Base-by-base conservation (phyloP, 495 filamentous ascomycete genomes). In the Jackrogersella minutella region DNA sequence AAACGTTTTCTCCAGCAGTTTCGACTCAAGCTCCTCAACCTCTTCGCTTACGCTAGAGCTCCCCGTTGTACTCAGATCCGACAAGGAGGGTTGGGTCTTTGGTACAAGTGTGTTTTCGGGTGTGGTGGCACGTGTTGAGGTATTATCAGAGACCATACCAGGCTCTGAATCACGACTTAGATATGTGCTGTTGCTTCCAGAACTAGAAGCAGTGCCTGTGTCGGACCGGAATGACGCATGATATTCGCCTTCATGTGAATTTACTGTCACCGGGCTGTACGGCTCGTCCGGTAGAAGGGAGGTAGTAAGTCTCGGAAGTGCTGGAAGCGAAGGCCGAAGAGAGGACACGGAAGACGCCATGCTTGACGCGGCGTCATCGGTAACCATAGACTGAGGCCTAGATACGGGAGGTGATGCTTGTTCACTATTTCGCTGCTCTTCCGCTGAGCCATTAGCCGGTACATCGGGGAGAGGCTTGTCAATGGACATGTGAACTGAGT, bases 81-180 rank as follows among this genome's bases (percentile, higher is more conserved):
- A 86, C n/a, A 84, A 54, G 7, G 84, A 86, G 3, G 80, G 75
- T 54, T 82, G 76, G 76, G 76, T 69, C 68, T 77, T 77, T 61
- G 79, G 76, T 19, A 59, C 78, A 57, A 73, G 75, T 5, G 77
- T 73, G 59, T 73, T 77, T 55, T 97, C 94, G 33, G 94, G 94
- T 0, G 93, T 96, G 26, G 93, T 97, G 36, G 93, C 93, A 44
- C 93, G 83, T 1, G 94, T 97, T 13, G 94, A 98, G 2, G 86
- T 87, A 71, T n/a, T n/a, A n/a, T 88, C 87, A 7, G 93, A 97
- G 5, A 93, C 73, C 36, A 89, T 82, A 71, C 91, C 95, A 66
- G 87, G 86, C 70, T 94, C 92, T 1, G 93, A 96, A 66, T 92
- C 91, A 31, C 91, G 87, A 77, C 89, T 91, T 56, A 87, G 82